phyloP scores from a whole-genome alignment of 129 eudicot genomes.

The Tagetes erecta region DNA sequence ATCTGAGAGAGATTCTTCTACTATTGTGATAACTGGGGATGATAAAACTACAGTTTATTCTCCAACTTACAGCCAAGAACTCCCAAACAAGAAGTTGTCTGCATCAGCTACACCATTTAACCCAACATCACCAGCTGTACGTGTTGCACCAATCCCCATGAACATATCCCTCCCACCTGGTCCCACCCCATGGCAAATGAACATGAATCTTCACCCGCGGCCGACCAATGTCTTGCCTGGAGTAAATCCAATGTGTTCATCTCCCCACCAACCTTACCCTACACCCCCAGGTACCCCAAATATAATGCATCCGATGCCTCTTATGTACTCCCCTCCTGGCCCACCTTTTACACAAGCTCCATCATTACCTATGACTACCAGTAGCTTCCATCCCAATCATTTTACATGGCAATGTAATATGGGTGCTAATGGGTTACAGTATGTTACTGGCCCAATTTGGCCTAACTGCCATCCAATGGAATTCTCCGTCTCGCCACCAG shows the following conservation, averaged over 20 bases:
- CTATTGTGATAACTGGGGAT: conserved; percentile 27
- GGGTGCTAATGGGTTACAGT: conserved; percentile 63
- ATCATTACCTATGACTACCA: conserved; percentile 57
- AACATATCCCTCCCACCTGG: conserved; percentile 65
- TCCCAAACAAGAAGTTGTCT: conserved; percentile 66
- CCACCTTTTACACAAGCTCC: conserved; percentile 85
- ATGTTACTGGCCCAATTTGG: conserved; percentile 78
- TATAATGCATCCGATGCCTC: conserved; percentile 76
- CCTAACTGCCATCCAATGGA: conserved; percentile 74
- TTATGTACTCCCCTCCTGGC: conserved; percentile 84
- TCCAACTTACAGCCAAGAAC: conserved; percentile 46
- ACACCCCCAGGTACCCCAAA: conserved; percentile 94
- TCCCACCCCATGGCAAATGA: conserved; percentile 83
- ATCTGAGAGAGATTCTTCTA: conserved; percentile 37
- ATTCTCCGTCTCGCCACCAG: conserved; percentile 72
- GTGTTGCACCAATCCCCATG: conserved; percentile 60
- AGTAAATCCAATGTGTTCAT: conserved; percentile 66
- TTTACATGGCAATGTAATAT: conserved; percentile 79
- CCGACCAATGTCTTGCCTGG: conserved; percentile 54
- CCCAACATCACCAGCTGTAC: conserved; percentile 63
- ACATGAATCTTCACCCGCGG: conserved; percentile 90
- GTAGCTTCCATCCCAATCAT: conserved; percentile 74
- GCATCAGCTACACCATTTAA: conserved; percentile 93
- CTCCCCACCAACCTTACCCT: conserved; percentile 85
- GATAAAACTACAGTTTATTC: conserved; percentile 42